phyloP scores from a whole-genome alignment of 1,284 basidiomycete genomes.

The Heliocybe sulcata region DNA sequence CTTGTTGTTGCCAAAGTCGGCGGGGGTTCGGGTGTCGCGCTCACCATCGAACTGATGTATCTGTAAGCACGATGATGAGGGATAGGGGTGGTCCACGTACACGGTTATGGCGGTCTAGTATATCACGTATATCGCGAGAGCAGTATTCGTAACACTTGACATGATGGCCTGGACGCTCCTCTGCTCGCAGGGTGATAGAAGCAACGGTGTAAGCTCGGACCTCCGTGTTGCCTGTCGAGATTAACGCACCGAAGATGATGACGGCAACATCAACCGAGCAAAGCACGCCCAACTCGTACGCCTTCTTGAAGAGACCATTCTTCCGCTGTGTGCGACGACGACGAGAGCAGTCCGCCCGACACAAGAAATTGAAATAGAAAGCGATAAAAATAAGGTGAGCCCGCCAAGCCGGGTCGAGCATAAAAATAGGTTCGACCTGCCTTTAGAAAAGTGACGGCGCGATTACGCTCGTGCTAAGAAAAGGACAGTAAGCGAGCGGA shows the following conservation, averaged over 20 bases:
- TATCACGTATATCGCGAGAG: conserved; percentile 39
- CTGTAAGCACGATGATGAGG: conserved; percentile 4
- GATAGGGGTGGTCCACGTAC: conserved; percentile 22
- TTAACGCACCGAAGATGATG: conserved; percentile 50
- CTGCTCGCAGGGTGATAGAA: conserved; percentile 15
- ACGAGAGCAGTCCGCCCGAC: conserved; percentile 12
- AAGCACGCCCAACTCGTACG: conserved; percentile 80
- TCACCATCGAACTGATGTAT: conserved; percentile 40
- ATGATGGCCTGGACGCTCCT: conserved; percentile 41
- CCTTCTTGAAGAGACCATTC: conserved; percentile 88
- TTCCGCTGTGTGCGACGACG: conserved; percentile 49
- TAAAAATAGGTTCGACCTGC: conserved; percentile 35
- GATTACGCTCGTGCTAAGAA: conserved; percentile 81
- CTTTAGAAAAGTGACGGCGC: conserved; percentile 89
- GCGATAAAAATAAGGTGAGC: conserved; percentile 31
- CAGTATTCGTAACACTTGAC: conserved; percentile 55
- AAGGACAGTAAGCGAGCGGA: conserved; percentile 19
- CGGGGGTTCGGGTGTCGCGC: conserved; percentile 34
- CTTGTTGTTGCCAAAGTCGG: conserved; percentile 32
- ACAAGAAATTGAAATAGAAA: conserved; percentile 15
- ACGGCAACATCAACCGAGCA: conserved; percentile 66
- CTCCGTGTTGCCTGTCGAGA: conserved; percentile 5
- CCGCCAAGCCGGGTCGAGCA: conserved; percentile 23
- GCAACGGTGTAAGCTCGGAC: conserved; percentile 5
- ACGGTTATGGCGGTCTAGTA: conserved; percentile 40